These are phyloP conservation scores for Exutisphaerella laricina DNA, from an alignment of 2,329 filamentous ascomycete species.

Conservation along the genomic window DNA sequence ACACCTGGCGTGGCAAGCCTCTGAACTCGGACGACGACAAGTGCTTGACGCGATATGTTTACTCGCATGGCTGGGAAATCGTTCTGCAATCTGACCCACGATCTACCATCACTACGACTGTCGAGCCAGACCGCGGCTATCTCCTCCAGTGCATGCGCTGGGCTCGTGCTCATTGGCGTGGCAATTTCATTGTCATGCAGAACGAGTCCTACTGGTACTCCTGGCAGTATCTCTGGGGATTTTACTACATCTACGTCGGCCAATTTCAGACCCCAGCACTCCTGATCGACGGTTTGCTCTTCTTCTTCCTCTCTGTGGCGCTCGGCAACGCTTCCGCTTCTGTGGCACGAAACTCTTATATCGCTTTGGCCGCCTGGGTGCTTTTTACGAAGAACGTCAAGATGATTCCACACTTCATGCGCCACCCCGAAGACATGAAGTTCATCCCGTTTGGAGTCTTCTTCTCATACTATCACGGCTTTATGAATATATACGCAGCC, in stretches of 20 bases:
- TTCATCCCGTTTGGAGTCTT: slow-evolving; percentile 47
- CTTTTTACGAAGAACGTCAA: slow-evolving; percentile 54
- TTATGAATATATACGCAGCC: slow-evolving; percentile 53
- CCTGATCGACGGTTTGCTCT: slow-evolving; percentile 46
- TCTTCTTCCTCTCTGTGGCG: slow-evolving; percentile 32
- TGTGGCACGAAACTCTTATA: slow-evolving; percentile 5
- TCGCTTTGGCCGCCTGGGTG: slow-evolving; percentile 41
- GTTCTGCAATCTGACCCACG: slow-evolving; percentile 50
- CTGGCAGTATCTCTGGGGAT: slow-evolving; percentile 45
- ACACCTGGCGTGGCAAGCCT: slow-evolving; percentile 48
- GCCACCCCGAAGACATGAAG: slow-evolving; percentile 48
- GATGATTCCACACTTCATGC: slow-evolving; percentile 48
- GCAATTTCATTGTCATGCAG: slow-evolving; percentile 47
- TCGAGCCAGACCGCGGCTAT: slow-evolving; percentile 50
- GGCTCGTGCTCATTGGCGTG: slow-evolving; percentile 55
- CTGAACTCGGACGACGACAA: slow-evolving; percentile 58
- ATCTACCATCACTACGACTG: slow-evolving; percentile 47
- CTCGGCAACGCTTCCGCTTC: slow-evolving; percentile 11
- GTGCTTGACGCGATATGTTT: slow-evolving; percentile 52
- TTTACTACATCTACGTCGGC: slow-evolving; percentile 53
- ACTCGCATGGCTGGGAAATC: slow-evolving; percentile 48
- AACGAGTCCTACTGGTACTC: slow-evolving; percentile 33
- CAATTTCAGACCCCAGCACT: slow-evolving; percentile 53
- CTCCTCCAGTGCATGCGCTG: slow-evolving; percentile 51
- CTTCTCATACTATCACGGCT: slow-evolving; percentile 55